Conservation (phyloP, 208 protist genomes). For the Eutreptiella sp. region DNA sequence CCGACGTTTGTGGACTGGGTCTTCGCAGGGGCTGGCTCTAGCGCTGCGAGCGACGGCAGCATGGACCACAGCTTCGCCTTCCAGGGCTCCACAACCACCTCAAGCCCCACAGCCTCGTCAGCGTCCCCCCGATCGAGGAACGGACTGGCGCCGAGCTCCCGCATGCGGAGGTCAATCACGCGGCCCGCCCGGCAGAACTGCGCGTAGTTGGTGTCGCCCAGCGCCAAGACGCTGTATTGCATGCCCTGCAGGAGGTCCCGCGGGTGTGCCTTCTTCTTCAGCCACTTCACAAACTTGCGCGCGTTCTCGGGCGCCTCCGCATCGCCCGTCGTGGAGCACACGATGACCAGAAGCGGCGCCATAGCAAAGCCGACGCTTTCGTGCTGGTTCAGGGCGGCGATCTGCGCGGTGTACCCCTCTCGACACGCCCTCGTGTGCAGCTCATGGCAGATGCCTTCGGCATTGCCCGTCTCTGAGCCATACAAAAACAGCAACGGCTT, state of each 20-base stretch:
- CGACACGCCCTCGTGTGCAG: too few relatives aligned
- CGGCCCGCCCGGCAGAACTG: conserved; percentile 65
- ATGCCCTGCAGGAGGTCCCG: conserved; percentile 49
- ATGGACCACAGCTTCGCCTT: conserved; percentile 16
- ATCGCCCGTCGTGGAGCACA: conserved; percentile 77
- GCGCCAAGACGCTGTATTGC: conserved; percentile 74
- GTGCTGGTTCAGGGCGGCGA: too few relatives aligned
- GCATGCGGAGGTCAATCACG: conserved; percentile 70
- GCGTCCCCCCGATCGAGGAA: conserved; percentile 26
- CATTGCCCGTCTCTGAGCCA: conserved; percentile 75
- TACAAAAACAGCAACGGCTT: conserved; percentile 48
- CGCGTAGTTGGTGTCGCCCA: conserved; percentile 80
- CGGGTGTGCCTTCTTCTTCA: conserved; percentile 53
- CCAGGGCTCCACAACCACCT: conserved; percentile 35
- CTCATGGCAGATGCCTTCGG: conserved; percentile 70
- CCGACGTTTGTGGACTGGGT: too few relatives aligned
- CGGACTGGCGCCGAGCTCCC: conserved; percentile 31
- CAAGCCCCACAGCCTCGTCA: conserved; percentile 37
- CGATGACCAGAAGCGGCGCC: conserved; percentile 49
- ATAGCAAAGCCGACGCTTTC: too few relatives aligned
- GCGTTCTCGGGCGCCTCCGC: conserved; percentile 79
- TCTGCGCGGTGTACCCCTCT: too few relatives aligned
- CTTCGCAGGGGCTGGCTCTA: too few relatives aligned
- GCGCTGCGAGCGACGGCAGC: conserved; percentile 14
- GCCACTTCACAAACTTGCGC: conserved; percentile 70